Evolutionary conservation across 2,329 filamentous ascomycete species (phyloP).

Genomic region (Rhynchosporium secalis): DNA sequence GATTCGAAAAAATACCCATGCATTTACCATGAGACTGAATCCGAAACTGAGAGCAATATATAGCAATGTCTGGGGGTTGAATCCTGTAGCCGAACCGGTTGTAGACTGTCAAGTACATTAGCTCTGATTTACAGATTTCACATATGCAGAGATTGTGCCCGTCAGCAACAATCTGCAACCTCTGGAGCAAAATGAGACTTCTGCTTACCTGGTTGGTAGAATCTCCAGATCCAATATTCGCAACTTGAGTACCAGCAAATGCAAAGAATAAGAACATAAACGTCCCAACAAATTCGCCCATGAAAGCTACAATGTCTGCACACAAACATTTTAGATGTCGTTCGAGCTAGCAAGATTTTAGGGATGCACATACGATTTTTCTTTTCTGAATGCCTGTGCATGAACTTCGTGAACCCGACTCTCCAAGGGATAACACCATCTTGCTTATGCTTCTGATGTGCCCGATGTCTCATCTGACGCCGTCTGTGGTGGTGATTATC

Average conservation of each 20-base stretch:
- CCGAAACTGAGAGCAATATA: constrained; percentile 41
- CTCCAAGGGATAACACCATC: constrained; percentile 12
- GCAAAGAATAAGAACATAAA: constrained; percentile 42
- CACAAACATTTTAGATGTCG: not conserved
- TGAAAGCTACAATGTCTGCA: constrained; percentile 33
- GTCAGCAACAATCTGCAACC: not conserved
- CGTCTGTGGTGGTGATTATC: constrained; percentile 1
- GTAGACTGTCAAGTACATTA: not conserved
- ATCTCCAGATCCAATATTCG: constrained; percentile 35
- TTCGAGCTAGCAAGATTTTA: not conserved
- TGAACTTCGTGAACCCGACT: constrained; percentile 44
- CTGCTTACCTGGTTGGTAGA: constrained; percentile 8
- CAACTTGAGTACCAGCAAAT: constrained; percentile 36
- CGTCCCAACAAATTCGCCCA: constrained; percentile 40
- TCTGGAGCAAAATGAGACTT: too few relatives aligned
- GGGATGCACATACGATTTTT: constrained; percentile 43
- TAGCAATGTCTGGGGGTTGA: constrained; percentile 43
- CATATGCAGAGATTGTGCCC: not conserved
- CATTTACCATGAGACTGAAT: constrained; percentile 50
- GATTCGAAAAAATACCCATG: constrained; percentile 55
- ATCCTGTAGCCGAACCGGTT: constrained; percentile 40
- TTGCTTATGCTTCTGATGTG: constrained; percentile 17
- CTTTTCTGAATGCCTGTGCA: constrained; percentile 50
- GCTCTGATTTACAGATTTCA: not conserved
- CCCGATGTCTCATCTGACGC: constrained; percentile 3